Evolutionary conservation across 805 yeast species (phyloP), one percentile per base, ranked within the genome.

Genomic region (Candida xyloterini): DNA sequence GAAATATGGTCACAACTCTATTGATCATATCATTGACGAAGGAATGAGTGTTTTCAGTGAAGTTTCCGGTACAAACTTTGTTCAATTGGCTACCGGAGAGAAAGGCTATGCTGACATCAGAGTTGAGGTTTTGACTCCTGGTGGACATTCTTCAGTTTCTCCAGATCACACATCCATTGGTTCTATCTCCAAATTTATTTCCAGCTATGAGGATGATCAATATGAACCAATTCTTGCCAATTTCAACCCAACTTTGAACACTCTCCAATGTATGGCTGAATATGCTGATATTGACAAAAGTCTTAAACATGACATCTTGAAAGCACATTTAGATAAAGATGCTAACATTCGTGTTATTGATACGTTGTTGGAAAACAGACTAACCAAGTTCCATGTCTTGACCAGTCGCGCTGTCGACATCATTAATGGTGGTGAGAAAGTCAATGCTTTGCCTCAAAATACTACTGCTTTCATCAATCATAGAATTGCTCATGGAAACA

Each of bases 141-240:
- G 82, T 33, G 82, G 82, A 1, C 82, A 77, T 48, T 74, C 81
- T 0, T 74, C 81, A 2, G 57, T 72, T 20, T 81, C 82, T 11
- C 79, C 76, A 15, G 81, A 76, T 33, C 93, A 86, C 55, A 84
- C 95, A 5, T 73, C 84, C 2, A 84, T 87, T 61, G 95, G 93
- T 10, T 72, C 86, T 26, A 66, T 81, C 36, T 69, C 87, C 2
- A 78, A 81, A 42, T 65, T 85, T 40, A 67, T 81, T 9, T 59
- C 66, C 8, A 49, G 58, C 13, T 65, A 86, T 28, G 95, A 88
- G 58, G 57, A 60, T 9, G 71, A 75, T 44, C 81, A 80, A 7
- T 80, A 66, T 52, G 56, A 63, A 14, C 67, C 80, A 1, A 46
- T 63, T 10, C 59, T 84, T 26, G 61, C 76, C 8, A 48, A 60